Conservation (phyloP, 2,329 filamentous ascomycete species). For the Aspergillus novoparasiticus region DNA sequence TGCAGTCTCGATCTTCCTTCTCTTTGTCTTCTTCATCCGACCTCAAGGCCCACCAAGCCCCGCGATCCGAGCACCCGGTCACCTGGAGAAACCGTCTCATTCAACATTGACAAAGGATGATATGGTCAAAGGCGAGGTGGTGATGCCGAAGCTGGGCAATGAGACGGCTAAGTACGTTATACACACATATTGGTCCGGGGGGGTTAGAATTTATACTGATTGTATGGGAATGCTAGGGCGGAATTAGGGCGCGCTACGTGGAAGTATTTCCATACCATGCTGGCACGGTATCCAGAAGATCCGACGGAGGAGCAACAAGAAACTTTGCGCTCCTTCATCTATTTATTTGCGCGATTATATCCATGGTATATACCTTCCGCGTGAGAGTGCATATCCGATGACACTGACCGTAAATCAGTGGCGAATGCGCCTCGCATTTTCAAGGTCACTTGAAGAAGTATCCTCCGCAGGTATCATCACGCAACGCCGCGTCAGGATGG, state of each 20-base stretch:
- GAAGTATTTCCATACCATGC: slow-evolving; percentile 68
- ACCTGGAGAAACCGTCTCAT: slow-evolving; percentile 36
- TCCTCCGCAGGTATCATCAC: slow-evolving; percentile 65
- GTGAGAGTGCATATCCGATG: background rate
- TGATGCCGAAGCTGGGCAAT: slow-evolving; percentile 52
- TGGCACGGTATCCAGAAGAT: slow-evolving; percentile 66
- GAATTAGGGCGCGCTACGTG: slow-evolving; percentile 67
- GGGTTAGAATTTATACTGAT: slow-evolving; percentile 6
- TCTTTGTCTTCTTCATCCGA: slow-evolving; percentile 42
- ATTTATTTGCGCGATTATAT: slow-evolving; percentile 66
- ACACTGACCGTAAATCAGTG: slow-evolving; percentile 41
- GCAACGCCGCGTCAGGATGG: slow-evolving; percentile 65
- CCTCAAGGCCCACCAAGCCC: slow-evolving; percentile 42
- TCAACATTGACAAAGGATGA: slow-evolving; percentile 34
- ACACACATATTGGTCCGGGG: background rate
- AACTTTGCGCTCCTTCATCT: slow-evolving; percentile 62
- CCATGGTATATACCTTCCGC: slow-evolving; percentile 53
- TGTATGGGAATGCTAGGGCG: slow-evolving; percentile 45
- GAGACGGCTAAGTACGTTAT: slow-evolving; percentile 50
- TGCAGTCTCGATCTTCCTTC: slow-evolving; percentile 34
- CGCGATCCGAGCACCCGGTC: slow-evolving; percentile 43
- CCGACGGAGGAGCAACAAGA: slow-evolving; percentile 63
- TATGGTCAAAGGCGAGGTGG: slow-evolving; percentile 45
- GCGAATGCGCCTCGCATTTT: slow-evolving; percentile 68
- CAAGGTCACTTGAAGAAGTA: slow-evolving; percentile 62